Evolutionary conservation across 2,329 filamentous ascomycete genomes (phyloP), one percentile per base, ranked within the genome.

Genomic region (Aspergillus ruber): DNA sequence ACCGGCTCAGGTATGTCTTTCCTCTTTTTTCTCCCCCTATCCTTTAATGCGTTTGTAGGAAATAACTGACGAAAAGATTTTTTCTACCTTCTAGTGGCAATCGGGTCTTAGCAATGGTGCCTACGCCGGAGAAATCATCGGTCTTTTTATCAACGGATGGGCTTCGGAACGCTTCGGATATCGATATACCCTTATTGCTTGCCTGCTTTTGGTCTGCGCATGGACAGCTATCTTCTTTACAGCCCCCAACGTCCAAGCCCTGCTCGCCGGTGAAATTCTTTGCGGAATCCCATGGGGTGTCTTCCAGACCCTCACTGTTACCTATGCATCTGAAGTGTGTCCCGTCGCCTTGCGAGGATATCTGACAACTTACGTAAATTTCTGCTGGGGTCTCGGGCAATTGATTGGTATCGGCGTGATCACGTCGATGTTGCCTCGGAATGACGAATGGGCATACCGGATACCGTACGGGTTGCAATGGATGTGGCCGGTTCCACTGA

Each of bases 221-320:
- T 76, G 74, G 57, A 76, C 73, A 13, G 64, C 73, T 9, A 74
- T 78, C 49, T 75, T 76, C 57, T 78, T 78, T 64, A 76, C 73
- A 1, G 75, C 75, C 1, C 63, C 71, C 46, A 73, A 71, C 46
- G 68, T 78, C 9, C 64, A 73, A 48, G 58, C 70, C 15, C 58
- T 78, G 5, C 66, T 76, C n/a, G 70, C 74, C 2, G 75, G 71
- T 18, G 73, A 78, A 56, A 75, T 78, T 42, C 65, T 78, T 10
- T 74, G 72, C 46, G 73, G 75, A 51, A 69, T 78, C 38, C 70
- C 75, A 2, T 77, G 74, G 74, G 74, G 74, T 44, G 72, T 77
- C 3, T 77, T 77, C 59, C 73, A 76, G 55, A 76, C 74, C 1
- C 55, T 74, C 45, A 71, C 69, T 46, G 68, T 73, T 50, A 74